phyloP scores from a whole-genome alignment of 306 rosid genomes.

The Sindora glabra region DNA sequence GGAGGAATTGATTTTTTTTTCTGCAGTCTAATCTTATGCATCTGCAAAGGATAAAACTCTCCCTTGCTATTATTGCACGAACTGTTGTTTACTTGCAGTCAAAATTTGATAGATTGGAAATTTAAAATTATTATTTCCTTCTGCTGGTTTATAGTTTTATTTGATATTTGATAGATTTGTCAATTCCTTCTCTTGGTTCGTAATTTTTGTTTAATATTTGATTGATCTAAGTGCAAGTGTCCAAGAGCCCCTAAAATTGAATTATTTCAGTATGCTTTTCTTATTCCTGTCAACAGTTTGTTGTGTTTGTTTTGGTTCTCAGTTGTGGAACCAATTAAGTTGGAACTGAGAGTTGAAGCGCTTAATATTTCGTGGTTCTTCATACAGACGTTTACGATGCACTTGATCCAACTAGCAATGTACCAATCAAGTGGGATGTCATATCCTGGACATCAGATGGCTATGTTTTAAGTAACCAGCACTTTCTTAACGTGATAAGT shows the following conservation, averaged over 20 bases:
- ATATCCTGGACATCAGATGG: conserved; percentile 90
- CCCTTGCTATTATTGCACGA: neutral
- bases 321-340: neutral
- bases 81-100: neutral
- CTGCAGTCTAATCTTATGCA: neutral
- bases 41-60: no score
- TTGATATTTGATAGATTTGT: no score
- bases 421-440: conserved; percentile 91
- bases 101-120: neutral
- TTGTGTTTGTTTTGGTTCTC: neutral
- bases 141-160: neutral
- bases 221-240: no score
- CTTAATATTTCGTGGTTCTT: conserved; percentile 5
- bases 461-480: conserved; percentile 64
- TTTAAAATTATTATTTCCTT: neutral
- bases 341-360: neutral
- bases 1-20: neutral
- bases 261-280: no score
- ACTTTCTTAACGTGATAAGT: conserved; percentile 13
- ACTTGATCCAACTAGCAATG: conserved; percentile 82
- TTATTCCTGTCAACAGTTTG: neutral
- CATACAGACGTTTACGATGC: conserved; percentile 80
- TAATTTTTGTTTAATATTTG: no score
- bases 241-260: no score
- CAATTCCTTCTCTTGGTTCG: no score